Conservation (phyloP, 2,329 filamentous ascomycete genomes). For the Conoideocrella luteorostrata region DNA sequence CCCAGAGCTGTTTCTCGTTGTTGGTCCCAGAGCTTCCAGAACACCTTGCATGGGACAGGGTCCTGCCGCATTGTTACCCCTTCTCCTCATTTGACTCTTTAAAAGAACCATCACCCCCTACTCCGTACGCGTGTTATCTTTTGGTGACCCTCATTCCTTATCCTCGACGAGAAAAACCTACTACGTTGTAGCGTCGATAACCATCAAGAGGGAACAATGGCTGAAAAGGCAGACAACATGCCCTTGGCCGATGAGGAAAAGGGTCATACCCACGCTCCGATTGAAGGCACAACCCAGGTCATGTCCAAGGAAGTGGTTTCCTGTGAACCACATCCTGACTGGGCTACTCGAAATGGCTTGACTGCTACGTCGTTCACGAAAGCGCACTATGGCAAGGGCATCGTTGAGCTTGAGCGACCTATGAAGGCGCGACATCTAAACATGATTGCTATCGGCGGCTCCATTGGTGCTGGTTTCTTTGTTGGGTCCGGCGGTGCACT, state of each 20-base stretch:
- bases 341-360: slow-evolving; percentile 30
- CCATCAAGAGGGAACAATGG: not conserved
- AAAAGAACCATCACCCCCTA: no score
- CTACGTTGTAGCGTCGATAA: not conserved
- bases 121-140: no score
- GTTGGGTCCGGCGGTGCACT: slow-evolving; percentile 50
- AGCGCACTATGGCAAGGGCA: slow-evolving; percentile 24
- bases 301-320: slow-evolving; percentile 9
- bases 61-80: no score
- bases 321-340: slow-evolving; percentile 21
- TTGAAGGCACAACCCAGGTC: slow-evolving; percentile 12
- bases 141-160: no score
- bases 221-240: not conserved
- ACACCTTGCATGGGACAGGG: no score
- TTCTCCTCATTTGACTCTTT: no score
- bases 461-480: slow-evolving; percentile 56
- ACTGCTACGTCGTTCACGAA: slow-evolving; percentile 32
- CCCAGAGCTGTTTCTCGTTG: not conserved
- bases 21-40: not conserved
- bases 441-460: slow-evolving; percentile 48
- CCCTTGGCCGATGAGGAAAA: slow-evolving; percentile 5
- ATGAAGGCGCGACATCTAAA: slow-evolving; percentile 51
- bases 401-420: slow-evolving; percentile 32
- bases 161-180: no score
- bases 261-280: not conserved